Base-by-base conservation (phyloP, 1,284 basidiomycete genomes). In the Cerrena zonata region DNA sequence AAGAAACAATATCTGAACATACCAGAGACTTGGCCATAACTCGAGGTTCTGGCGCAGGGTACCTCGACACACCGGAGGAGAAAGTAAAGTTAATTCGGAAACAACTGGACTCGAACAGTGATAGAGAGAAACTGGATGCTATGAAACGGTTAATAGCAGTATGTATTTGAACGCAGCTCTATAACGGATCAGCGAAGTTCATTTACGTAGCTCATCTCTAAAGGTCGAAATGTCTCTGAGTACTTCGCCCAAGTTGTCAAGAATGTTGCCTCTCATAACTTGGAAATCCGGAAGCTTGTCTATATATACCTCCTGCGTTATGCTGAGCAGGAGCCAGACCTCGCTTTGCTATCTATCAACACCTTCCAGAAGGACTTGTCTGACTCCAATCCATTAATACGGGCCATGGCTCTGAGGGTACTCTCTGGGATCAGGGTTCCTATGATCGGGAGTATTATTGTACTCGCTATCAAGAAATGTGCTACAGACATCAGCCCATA, bases 331-430 rank as follows among this genome's bases (percentile, higher is more conserved):
- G 92, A 94, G 62, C 94, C 95, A 5, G 96, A 99, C 69, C 82
- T 99, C 48, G 90, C 96, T 0, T 73, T 99, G 34, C 78, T 99
- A 22, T 95, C 94, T 4, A 96, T 99, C 76, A 99, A 99, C 71
- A 96, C 95, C 10, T 98, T 98, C 65, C 96, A 99, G 69, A 93
- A 94, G 66, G 96, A 99, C 70, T 76, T 99, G 18, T 84, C 86
- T 1, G 95, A 99, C 63, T 75, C 85, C 5, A 96, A 88, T 53
- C 95, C 96, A 0, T 81, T 98, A 58, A 94, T 94, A 52, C 82
- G 91, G 25, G 90, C 91, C 11, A 96, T 96, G 93, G 91, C 92
- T 2, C 71, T 97, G 42, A 79, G 94, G n/a, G 93, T 97, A 1
- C 76, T 98, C 42, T 92, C 91, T 53, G 91, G 92, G 7, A 94